A percentile compares a stretch with the other conserved stretches of the same genome.
Evolutionary conservation across 225 moss, liverwort and hornwort genomes (phyloP).

Genomic region (Sphagnum contortum): DNA sequence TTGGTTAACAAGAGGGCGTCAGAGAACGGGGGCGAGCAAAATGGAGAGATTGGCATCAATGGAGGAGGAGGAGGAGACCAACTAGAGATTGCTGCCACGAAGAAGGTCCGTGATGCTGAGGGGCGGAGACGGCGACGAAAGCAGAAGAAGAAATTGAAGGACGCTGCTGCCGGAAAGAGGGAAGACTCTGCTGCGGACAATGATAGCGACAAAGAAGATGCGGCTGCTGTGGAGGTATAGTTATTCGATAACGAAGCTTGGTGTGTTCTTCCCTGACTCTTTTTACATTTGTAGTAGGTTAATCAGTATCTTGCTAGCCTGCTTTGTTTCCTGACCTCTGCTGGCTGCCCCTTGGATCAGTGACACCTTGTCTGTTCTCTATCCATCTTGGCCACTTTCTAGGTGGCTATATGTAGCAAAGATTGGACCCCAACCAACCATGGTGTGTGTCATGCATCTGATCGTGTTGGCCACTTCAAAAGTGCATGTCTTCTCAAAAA

Average conservation of each 20-base stretch:
- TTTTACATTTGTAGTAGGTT: not conserved
- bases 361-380: not conserved
- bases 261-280: not conserved
- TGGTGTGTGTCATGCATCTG: no score
- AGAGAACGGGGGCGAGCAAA: conserved; percentile 11
- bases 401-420: no score
- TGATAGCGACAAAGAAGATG: conserved; percentile 65
- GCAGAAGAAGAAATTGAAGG: conserved; percentile 63
- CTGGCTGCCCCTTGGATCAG: not conserved
- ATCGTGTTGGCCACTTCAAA: no score
- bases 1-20: not conserved
- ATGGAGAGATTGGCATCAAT: conserved; percentile 14
- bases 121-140: conserved; percentile 71
- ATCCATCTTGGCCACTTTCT: no score
- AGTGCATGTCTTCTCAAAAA: no score
- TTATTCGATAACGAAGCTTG: not conserved
- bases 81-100: conserved; percentile 19
- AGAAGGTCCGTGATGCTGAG: conserved; percentile 73
- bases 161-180: conserved; percentile 5
- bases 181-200: conserved; percentile 27
- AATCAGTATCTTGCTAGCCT: no score
- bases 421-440: no score
- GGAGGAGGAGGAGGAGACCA: conserved; percentile 10
- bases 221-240: conserved; percentile 20
- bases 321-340: not conserved